Evolutionary conservation across 2,329 filamentous ascomycete genomes (phyloP), one percentile per base, ranked within the genome.

Genomic region (Beauveria sp.): DNA sequence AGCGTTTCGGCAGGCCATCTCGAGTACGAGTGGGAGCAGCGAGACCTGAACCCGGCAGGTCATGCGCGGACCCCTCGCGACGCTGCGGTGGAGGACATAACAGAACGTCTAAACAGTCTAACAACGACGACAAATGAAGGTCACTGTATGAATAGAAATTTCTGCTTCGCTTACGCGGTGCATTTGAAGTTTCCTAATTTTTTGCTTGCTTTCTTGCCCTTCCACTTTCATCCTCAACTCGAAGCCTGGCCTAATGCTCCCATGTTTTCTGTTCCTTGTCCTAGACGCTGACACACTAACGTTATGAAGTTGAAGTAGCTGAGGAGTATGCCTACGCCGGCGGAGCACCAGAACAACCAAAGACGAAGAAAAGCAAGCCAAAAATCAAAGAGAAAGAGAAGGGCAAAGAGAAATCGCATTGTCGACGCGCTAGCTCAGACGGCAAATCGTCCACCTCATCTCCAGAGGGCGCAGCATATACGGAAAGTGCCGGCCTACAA

Each of bases 11-110:
- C 46, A 73, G 71, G 70, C 22, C 60, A 64, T n/a, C 6, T 43
- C 14, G 66, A 69, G 16, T 69, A 65, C 46, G 65, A 71, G 18
- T 73, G 70, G 69, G 56, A 69, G 34, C 63, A 63, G 31, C 66
- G 64, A 26, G 48, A 45, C 43, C 42, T 60, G 46, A 55, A 45
- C 38, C 48, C 52, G 45, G 43, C 51, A 18, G 46, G 61, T 18
- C 64, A 68, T 48, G 66, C 61, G 20, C 63, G 65, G 12, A 67
- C 66, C 16, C 69, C 70, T 50, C 69, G 69, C 51, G 68, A 68
- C 18, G 52, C 68, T n/a, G 57, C 61, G 24, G 58, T 67, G 54
- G 67, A 70, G 9, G 65, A 66, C 38, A 62, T 70, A 22, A 66
- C 68, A 46, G 66, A 69, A 31, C 60, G 64, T 49, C 61, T 72